phyloP scores from a whole-genome alignment of 306 rosid genomes.

The Malus sylvestris region DNA sequence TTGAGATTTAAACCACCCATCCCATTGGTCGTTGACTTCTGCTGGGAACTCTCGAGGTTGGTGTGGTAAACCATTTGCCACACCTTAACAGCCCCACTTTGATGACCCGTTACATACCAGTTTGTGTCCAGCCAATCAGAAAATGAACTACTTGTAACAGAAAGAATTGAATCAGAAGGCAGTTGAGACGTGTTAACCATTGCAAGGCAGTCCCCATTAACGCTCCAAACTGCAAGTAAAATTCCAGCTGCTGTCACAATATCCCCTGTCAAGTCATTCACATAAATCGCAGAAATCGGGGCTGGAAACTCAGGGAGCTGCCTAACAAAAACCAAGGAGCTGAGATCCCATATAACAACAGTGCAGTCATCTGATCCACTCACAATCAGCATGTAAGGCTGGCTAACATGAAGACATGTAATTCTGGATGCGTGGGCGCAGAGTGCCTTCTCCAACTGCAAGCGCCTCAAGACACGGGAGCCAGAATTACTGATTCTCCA shows the following conservation, averaged over 20 bases:
- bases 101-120: conserved; percentile 99
- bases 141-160: conserved; percentile 67
- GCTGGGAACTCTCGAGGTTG: conserved; percentile 42
- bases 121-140: conserved; percentile 94
- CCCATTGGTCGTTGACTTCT: conserved; percentile 46
- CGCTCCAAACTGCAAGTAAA: conserved; percentile 89
- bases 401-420: conserved; percentile 92
- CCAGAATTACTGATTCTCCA: conserved; percentile 79
- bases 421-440: conserved; percentile 77
- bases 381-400: conserved; percentile 95
- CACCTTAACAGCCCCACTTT: conserved; percentile 97
- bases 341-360: conserved; percentile 92
- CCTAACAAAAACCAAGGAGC: conserved; percentile 83
- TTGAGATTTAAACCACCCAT: conserved; percentile 43
- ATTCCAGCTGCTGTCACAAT: conserved; percentile 96
- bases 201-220: conserved; percentile 96
- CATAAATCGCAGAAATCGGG: conserved; percentile 73
- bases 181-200: conserved; percentile 84
- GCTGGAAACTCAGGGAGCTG: conserved; percentile 96
- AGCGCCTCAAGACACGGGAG: conserved; percentile 50
- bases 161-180: conserved; percentile 94
- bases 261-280: conserved; percentile 93
- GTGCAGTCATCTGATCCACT: conserved; percentile 98
- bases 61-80: conserved; percentile 94
- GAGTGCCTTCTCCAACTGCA: conserved; percentile 91